These are phyloP conservation scores for Ascomycota sp. DNA, from an alignment of 2,329 filamentous ascomycete genomes.

Conservation along the genomic window DNA sequence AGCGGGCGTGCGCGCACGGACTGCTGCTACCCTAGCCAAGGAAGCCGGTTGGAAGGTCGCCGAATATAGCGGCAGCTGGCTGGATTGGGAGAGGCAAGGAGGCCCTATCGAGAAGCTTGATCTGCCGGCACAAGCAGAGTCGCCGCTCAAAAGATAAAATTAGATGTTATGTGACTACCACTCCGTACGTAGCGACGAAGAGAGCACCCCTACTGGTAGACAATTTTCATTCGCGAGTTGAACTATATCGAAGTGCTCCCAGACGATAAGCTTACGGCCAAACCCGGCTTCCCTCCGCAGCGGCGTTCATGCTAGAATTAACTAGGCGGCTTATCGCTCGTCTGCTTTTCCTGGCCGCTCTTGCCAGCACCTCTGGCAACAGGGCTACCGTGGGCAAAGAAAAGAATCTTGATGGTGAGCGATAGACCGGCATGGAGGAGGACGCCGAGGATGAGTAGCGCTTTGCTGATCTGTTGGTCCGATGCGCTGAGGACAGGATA, in stretches of 20 bases:
- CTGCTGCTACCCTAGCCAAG: conserved; percentile 57
- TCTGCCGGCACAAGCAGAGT: neutral
- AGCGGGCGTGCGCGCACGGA: conserved; percentile 62
- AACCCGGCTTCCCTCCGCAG: neutral
- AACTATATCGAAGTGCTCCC: too few relatives aligned
- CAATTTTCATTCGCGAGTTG: too few relatives aligned
- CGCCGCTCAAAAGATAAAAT: neutral
- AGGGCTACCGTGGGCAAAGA: conserved; percentile 65
- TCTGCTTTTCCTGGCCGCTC: conserved; percentile 5
- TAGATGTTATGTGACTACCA: neutral
- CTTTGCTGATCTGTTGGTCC: conserved; percentile 78
- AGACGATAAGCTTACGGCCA: neutral
- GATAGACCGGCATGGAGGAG: conserved; percentile 74
- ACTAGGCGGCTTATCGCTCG: conserved; percentile 5
- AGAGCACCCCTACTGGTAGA: too few relatives aligned
- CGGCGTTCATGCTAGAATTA: conserved; percentile 7
- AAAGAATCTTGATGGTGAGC: conserved; percentile 87
- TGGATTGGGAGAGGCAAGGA: conserved; percentile 62
- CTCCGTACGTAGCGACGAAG: neutral
- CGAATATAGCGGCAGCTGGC: conserved; percentile 57
- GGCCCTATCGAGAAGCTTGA: conserved; percentile 27
- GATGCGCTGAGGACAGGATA: conserved; percentile 86
- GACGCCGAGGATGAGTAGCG: conserved; percentile 67
- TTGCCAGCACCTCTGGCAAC: conserved; percentile 18
- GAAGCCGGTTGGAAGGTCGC: conserved; percentile 59